phyloP scores from a whole-genome alignment of 1,284 basidiomycete genomes.

The Cryptococcus sp. region DNA sequence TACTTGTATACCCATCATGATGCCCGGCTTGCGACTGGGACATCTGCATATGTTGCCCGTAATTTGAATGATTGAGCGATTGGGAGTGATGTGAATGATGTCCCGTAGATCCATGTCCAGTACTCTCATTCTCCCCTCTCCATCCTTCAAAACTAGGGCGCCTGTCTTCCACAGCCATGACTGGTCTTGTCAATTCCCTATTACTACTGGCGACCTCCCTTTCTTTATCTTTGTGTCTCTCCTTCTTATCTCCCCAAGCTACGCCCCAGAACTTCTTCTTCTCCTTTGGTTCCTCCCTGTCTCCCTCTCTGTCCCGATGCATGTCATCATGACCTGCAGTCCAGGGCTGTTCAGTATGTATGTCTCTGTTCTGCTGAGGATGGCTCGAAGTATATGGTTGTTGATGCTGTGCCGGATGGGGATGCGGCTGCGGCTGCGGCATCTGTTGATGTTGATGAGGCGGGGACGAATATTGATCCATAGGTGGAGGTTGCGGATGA shows the following conservation, averaged over 20 bases:
- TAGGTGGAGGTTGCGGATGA: constrained; percentile 6
- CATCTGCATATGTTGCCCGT: neutral
- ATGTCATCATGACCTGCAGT: neutral
- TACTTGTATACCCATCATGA: constrained; percentile 6
- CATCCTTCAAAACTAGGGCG: constrained; percentile 8
- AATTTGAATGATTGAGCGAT: neutral
- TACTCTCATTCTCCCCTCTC: constrained; percentile 9
- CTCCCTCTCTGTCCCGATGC: constrained; percentile 2
- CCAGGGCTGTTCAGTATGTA: neutral
- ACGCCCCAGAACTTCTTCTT: constrained; percentile 36
- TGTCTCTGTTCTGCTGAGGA: constrained; percentile 14
- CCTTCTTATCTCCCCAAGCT: constrained; percentile 18
- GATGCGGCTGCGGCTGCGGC: too few species aligned
- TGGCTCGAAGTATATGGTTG: constrained; percentile 3
- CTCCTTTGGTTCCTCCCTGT: constrained; percentile 21
- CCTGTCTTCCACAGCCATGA: constrained; percentile 17
- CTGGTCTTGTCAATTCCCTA: constrained; percentile 3
- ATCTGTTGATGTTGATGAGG: too few species aligned
- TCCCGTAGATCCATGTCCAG: neutral
- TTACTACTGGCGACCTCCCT: constrained; percentile 5
- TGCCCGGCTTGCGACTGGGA: constrained; percentile 12
- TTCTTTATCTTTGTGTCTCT: constrained; percentile 15
- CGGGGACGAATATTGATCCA: neutral
- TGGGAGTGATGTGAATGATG: neutral
- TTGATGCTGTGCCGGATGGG: neutral